phyloP scores from a whole-genome alignment of 2,329 filamentous ascomycete species.

The Drechslera avenae region DNA sequence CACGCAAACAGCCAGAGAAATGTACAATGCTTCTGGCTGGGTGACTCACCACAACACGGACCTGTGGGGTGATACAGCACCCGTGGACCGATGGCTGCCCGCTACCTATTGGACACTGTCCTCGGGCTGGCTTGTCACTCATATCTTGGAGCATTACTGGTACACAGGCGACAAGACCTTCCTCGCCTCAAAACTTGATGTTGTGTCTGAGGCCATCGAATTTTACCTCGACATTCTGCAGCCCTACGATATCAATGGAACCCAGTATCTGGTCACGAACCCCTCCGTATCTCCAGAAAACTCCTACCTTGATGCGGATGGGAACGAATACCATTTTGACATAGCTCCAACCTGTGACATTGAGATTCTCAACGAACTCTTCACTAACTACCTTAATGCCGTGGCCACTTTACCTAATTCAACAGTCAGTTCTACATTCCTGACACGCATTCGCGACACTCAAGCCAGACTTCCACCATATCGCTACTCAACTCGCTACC shows the following conservation, averaged over 20 bases:
- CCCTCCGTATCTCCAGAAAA: slow-evolving; percentile 51
- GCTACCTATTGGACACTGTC: slow-evolving; percentile 35
- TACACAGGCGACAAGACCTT: slow-evolving; percentile 26
- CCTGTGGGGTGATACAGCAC: slow-evolving; percentile 32
- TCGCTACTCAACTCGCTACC: slow-evolving; percentile 28
- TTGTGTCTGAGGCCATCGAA: background rate
- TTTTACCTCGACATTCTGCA: slow-evolving; percentile 8
- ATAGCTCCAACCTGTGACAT: slow-evolving; percentile 53
- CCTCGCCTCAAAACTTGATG: slow-evolving; percentile 15
- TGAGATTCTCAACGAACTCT: slow-evolving; percentile 51
- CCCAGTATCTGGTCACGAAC: slow-evolving; percentile 37
- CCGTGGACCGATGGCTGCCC: slow-evolving; percentile 31
- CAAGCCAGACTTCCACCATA: slow-evolving; percentile 18
- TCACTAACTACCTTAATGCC: slow-evolving; percentile 38
- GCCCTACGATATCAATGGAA: slow-evolving; percentile 4
- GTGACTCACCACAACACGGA: slow-evolving; percentile 37
- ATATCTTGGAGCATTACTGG: slow-evolving; percentile 30
- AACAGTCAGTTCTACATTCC: background rate
- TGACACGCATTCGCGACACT: slow-evolving; percentile 4
- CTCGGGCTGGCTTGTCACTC: slow-evolving; percentile 34
- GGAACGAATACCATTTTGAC: slow-evolving; percentile 16
- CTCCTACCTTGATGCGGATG: slow-evolving; percentile 40
- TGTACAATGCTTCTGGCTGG: slow-evolving; percentile 33
- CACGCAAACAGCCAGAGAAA: slow-evolving; percentile 18
- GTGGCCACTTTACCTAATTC: background rate